phyloP scores from a whole-genome alignment of 306 rosid species.

The Quercus dentata region DNA sequence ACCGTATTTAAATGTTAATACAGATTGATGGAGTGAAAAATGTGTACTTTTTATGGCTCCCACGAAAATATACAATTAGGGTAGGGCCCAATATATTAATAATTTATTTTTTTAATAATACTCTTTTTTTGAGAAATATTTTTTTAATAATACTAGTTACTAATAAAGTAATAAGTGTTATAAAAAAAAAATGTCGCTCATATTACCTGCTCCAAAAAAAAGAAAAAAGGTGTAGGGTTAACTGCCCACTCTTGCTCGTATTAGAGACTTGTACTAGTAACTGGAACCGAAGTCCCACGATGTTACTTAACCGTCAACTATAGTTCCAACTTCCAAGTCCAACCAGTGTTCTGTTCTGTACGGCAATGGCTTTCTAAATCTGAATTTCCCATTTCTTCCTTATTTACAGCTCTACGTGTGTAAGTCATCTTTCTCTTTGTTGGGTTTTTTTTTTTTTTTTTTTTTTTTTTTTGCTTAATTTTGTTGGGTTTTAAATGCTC shows the following conservation, averaged over 20 bases:
- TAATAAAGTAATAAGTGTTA: too few relatives aligned
- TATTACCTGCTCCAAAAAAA: too few relatives aligned
- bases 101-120: too few relatives aligned
- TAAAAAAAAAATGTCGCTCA: too few relatives aligned
- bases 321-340: background rate
- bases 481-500: background rate
- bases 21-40: too few relatives aligned
- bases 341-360: background rate
- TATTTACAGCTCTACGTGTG: background rate
- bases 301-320: background rate
- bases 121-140: too few relatives aligned
- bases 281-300: background rate
- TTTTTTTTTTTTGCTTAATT: background rate
- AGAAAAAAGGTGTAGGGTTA: background rate
- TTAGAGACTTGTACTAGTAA: background rate
- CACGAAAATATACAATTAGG: too few relatives aligned
- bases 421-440: background rate
- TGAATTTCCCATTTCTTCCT: background rate
- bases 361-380: background rate
- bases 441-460: too few relatives aligned
- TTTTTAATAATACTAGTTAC: too few relatives aligned
- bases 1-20: too few relatives aligned
- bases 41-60: too few relatives aligned
- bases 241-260: background rate
- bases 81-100: too few relatives aligned